Conservation (phyloP, 257 asterid genomes). For the Knoxia roxburghii region DNA sequence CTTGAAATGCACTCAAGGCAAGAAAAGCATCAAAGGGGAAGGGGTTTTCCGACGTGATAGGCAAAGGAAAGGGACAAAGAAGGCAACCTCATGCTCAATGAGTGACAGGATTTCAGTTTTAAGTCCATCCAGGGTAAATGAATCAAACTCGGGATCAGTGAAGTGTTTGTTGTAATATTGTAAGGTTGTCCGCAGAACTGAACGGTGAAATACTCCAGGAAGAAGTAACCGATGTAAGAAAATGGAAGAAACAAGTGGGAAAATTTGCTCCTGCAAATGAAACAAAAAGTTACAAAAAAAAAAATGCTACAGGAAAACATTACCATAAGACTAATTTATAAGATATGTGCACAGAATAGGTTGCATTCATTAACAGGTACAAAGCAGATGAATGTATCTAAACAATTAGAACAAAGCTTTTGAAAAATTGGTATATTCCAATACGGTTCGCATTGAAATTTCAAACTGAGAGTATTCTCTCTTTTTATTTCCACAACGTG, state of each 20-base stretch:
- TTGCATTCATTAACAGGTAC: not conserved
- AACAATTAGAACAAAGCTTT: not conserved
- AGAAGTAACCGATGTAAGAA: slow-evolving; percentile 74
- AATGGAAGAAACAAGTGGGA: slow-evolving; percentile 70
- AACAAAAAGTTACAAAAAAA: not conserved
- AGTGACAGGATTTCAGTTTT: slow-evolving; percentile 72
- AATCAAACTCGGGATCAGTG: slow-evolving; percentile 72
- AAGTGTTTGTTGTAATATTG: slow-evolving; percentile 64
- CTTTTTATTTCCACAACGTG: not conserved
- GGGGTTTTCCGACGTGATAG: slow-evolving; percentile 5
- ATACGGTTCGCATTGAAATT: not conserved
- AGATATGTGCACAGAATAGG: not conserved
- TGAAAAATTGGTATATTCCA: not conserved
- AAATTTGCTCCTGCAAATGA: slow-evolving; percentile 75
- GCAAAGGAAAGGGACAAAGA: slow-evolving; percentile 9
- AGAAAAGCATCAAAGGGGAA: not conserved
- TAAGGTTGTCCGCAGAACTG: slow-evolving; percentile 69
- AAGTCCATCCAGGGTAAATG: slow-evolving; percentile 71
- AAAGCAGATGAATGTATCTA: not conserved
- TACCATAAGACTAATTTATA: not conserved
- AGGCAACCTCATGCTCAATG: slow-evolving; percentile 67
- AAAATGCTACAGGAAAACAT: not conserved
- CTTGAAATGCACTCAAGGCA: not conserved
- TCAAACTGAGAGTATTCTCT: not conserved
- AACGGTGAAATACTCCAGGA: slow-evolving; percentile 71